A percentile compares a stretch with the other conserved stretches of the same genome.
phyloP scores from a whole-genome alignment of 2,329 filamentous ascomycete genomes.

The Fusarium xyrophilum region DNA sequence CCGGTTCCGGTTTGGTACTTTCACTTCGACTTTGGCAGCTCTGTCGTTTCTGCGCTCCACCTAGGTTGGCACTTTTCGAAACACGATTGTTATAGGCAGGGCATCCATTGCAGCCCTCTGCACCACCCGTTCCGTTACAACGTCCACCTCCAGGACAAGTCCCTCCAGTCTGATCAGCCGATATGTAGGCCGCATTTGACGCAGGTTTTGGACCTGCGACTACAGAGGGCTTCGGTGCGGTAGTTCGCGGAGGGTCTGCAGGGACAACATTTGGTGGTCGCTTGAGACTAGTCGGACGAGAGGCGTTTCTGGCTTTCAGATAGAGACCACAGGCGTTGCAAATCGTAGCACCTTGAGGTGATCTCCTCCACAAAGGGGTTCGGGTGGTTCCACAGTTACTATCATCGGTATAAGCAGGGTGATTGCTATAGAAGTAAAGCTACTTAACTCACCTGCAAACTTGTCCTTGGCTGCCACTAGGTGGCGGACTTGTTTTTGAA shows the following conservation, averaged over 20 bases:
- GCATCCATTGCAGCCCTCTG: constrained; percentile 93
- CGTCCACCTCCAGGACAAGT: constrained; percentile 93
- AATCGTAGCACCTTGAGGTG: constrained; percentile 90
- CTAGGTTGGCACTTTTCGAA: constrained; percentile 81
- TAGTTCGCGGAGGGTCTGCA: constrained; percentile 52
- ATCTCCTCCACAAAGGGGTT: constrained; percentile 93
- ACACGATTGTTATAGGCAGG: constrained; percentile 97
- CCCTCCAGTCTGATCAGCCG: constrained; percentile 79
- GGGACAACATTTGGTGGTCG: constrained; percentile 66
- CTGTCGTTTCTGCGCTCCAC: constrained; percentile 58
- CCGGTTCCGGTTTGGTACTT: constrained; percentile 37
- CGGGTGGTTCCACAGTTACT: constrained; percentile 96
- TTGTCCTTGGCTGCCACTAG: constrained; percentile 53
- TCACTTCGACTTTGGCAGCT: constrained; percentile 44
- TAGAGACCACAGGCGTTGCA: constrained; percentile 98
- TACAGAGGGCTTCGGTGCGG: constrained; percentile 48
- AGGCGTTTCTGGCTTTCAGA: constrained; percentile 88
- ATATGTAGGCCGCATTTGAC: constrained; percentile 71
- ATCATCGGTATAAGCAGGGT: constrained; percentile 4
- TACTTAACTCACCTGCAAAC: constrained; percentile 69
- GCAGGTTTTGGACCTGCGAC: constrained; percentile 50
- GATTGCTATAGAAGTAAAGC: not conserved
- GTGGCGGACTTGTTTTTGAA: constrained; percentile 33
- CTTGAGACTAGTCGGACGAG: constrained; percentile 89
- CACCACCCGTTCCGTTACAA: constrained; percentile 95